Base-by-base conservation (phyloP, 2,329 filamentous ascomycete species). In the Hypoxylon rubiginosum region DNA sequence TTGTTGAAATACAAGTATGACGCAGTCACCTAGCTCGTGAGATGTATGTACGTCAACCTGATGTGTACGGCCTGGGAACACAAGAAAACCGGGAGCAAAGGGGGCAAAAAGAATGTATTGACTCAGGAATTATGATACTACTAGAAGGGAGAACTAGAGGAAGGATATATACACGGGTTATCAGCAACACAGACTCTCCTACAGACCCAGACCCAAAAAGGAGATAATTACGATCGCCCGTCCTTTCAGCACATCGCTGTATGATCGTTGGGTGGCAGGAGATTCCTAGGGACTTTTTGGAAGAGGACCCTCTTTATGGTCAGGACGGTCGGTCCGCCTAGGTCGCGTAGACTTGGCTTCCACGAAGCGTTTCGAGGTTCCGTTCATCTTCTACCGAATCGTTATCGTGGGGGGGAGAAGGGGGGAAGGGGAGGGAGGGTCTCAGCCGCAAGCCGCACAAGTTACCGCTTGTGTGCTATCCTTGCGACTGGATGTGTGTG, bases 141-240 rank as follows among this genome's bases (percentile, higher is more conserved):
- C 30, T 36, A 13, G 24, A 34, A 17, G 45, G 10, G 32, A 57
- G 57, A 43, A 19, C 10, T 10, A 30, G 19, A 50, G 28, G 41
- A 21, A 32, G 34, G 49, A 60, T 59, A 67, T 67, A 67, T 36
- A 60, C 45, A 34, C n/a, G 26, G 2, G 3, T 36, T 17, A 39
- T 10, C 13, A 54, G 39, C 39, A 51, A 59, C 32, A 26, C 21
- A 32, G 19, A 43, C 41, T 52, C 21, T 43, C 26, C 39, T 28
- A n/a, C n/a, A n/a, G n/a, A n/a, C n/a, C n/a, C n/a, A 26, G 53
- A 55, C 32, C 46, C 19, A 26, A 17, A 30, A 56, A 62, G 32
- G 26, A 8, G 19, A 26, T 60, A 58, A 69, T 69, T 67, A 19
- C 21, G 67, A 69, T 69, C 67, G 59, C 43, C 67, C 48, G 30